Percentiles rank a stretch among this genome's conserved stretches.
Conservation (phyloP, 2,329 filamentous ascomycete species). For the Trichoderma atrobrunneum region DNA sequence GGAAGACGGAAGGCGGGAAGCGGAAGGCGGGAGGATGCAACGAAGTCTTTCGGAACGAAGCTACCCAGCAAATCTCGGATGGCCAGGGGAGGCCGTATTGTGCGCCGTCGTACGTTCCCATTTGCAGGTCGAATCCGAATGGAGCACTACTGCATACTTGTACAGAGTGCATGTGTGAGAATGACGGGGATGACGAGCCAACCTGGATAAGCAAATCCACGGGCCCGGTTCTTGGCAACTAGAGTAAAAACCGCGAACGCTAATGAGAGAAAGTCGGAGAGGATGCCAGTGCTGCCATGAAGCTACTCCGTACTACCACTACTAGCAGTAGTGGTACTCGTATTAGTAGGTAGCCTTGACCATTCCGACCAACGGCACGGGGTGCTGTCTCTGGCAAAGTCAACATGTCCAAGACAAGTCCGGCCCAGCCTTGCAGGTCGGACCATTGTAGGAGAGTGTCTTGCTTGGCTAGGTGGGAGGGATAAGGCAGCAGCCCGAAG, state of each 20-base stretch:
- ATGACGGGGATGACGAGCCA: slow-evolving; percentile 10
- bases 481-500: neutral
- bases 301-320: neutral
- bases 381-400: neutral
- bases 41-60: neutral
- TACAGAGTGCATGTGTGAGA: neutral
- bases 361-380: neutral
- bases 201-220: slow-evolving; percentile 11
- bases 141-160: slow-evolving; percentile 10
- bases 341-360: neutral
- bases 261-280: neutral
- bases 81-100: neutral
- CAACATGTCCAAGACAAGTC: neutral
- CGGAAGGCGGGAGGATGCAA: slow-evolving; percentile 18
- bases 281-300: neutral
- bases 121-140: neutral
- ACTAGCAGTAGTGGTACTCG: neutral
- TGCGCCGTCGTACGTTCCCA: neutral
- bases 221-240: slow-evolving; percentile 22
- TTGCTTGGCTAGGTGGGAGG: slow-evolving; percentile 4
- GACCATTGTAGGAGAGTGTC: slow-evolving; percentile 3
- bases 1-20: slow-evolving; percentile 18
- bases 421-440: neutral
- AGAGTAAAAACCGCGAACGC: slow-evolving; percentile 5
- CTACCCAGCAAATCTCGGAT: slow-evolving; percentile 2